Evolutionary conservation across 192 early-diverging fungal genomes (phyloP).

Genomic region (Radiomyces spectabilis): DNA sequence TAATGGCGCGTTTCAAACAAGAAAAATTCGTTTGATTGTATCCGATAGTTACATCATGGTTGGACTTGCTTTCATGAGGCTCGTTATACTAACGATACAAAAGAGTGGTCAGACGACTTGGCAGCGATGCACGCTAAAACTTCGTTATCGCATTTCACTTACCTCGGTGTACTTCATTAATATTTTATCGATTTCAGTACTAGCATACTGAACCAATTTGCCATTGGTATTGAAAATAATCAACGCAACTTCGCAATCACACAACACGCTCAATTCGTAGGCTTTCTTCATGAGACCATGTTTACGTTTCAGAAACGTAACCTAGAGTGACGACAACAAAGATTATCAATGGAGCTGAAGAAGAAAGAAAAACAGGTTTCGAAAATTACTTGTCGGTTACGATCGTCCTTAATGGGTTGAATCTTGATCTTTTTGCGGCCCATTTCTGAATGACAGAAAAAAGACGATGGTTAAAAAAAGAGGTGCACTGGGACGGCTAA

Average conservation of each 20-base stretch:
- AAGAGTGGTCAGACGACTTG: no score
- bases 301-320: constrained; percentile 92
- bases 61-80: constrained; percentile 30
- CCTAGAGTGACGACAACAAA: constrained; percentile 42
- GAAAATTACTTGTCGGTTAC: constrained; percentile 77
- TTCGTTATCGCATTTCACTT: not conserved
- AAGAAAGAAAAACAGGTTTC: not conserved
- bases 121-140: not conserved
- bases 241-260: constrained; percentile 91
- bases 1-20: not conserved
- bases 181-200: constrained; percentile 91
- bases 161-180: constrained; percentile 87
- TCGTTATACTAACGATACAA: constrained; percentile 22
- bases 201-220: constrained; percentile 91
- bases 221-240: constrained; percentile 92
- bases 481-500: no score
- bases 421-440: constrained; percentile 96
- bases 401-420: constrained; percentile 83
- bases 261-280: constrained; percentile 88
- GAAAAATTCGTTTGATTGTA: not conserved
- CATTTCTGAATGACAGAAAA: constrained; percentile 40
- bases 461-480: no score
- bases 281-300: constrained; percentile 96
- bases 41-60: constrained; percentile 27
- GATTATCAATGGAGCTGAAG: no score